Evolutionary conservation across 2,329 filamentous ascomycete genomes (phyloP).

Genomic region (Trichoderma aggressivum): DNA sequence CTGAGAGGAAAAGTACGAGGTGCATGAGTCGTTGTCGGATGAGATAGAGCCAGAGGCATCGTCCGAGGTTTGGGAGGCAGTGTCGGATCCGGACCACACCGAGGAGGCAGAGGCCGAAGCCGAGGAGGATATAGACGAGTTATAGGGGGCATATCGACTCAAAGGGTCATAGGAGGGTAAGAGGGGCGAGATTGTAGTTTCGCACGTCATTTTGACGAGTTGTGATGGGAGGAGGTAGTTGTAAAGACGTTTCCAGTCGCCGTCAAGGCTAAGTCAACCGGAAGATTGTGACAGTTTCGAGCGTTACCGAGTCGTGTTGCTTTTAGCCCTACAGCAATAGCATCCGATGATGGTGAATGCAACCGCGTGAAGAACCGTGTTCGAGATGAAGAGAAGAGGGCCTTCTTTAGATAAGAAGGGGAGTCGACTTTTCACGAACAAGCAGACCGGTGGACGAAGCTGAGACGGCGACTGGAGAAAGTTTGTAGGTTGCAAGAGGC

Average conservation of each 20-base stretch:
- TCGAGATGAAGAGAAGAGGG: conserved; percentile 35
- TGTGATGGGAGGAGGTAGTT: background rate
- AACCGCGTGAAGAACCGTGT: conserved; percentile 39
- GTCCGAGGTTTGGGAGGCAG: conserved; percentile 66
- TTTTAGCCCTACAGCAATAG: conserved; percentile 44
- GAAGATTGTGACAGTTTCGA: conserved; percentile 36
- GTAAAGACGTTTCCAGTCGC: conserved; percentile 56
- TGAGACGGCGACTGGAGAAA: conserved; percentile 61
- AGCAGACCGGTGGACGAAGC: conserved; percentile 59
- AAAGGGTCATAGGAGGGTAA: conserved; percentile 51
- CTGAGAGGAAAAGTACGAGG: conserved; percentile 40
- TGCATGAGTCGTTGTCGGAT: conserved; percentile 51
- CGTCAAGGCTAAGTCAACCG: conserved; percentile 49
- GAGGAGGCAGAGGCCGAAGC: conserved; percentile 74
- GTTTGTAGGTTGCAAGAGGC: conserved; percentile 52
- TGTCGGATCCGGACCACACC: conserved; percentile 65
- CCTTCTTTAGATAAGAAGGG: conserved; percentile 40
- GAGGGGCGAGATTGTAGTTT: conserved; percentile 51
- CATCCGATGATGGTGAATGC: conserved; percentile 24
- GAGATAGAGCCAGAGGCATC: conserved; percentile 63
- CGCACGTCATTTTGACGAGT: conserved; percentile 55
- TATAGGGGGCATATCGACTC: conserved; percentile 58
- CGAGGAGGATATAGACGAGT: conserved; percentile 68
- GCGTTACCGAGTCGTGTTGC: conserved; percentile 33
- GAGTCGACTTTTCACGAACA: conserved; percentile 50